phyloP scores from a whole-genome alignment of 2,329 filamentous ascomycete genomes.

The Cladosporium halotolerans region DNA sequence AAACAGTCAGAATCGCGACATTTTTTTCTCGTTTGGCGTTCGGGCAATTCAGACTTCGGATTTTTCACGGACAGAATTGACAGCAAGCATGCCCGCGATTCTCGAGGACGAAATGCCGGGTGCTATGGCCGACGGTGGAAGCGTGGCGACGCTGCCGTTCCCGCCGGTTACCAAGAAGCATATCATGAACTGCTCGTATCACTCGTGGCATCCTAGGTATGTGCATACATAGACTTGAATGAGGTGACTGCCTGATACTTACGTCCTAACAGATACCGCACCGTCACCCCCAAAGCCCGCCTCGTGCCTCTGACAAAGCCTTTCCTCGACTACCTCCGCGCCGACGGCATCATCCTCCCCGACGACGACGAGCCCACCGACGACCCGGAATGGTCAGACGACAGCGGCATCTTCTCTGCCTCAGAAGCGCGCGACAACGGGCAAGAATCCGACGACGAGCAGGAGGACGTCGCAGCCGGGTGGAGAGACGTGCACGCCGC shows the following conservation, averaged over 20 bases:
- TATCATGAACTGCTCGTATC: slow-evolving; percentile 90
- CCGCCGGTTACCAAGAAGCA: slow-evolving; percentile 78
- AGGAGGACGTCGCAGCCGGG: slow-evolving; percentile 54
- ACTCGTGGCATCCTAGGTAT: slow-evolving; percentile 78
- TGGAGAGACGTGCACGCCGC: slow-evolving; percentile 68
- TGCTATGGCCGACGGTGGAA: background rate
- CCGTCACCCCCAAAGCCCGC: slow-evolving; percentile 75
- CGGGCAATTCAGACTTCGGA: background rate
- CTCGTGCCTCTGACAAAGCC: slow-evolving; percentile 68
- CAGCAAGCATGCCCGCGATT: slow-evolving; percentile 2
- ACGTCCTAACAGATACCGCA: slow-evolving; percentile 57
- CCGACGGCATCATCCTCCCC: slow-evolving; percentile 86
- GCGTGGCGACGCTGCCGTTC: slow-evolving; percentile 52
- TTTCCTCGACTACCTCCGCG: slow-evolving; percentile 81
- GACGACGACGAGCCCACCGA: slow-evolving; percentile 26
- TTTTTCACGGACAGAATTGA: background rate
- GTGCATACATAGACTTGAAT: slow-evolving; percentile 16
- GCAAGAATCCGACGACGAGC: slow-evolving; percentile 47
- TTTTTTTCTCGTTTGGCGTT: background rate
- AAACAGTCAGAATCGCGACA: background rate
- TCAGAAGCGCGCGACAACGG: slow-evolving; percentile 28
- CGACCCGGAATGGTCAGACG: slow-evolving; percentile 47
- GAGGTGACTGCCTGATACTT: slow-evolving; percentile 12
- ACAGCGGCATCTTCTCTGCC: slow-evolving; percentile 26
- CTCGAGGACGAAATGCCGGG: slow-evolving; percentile 2